Base-by-base conservation (phyloP, 345 rosid species). In the Salix purpurea region DNA sequence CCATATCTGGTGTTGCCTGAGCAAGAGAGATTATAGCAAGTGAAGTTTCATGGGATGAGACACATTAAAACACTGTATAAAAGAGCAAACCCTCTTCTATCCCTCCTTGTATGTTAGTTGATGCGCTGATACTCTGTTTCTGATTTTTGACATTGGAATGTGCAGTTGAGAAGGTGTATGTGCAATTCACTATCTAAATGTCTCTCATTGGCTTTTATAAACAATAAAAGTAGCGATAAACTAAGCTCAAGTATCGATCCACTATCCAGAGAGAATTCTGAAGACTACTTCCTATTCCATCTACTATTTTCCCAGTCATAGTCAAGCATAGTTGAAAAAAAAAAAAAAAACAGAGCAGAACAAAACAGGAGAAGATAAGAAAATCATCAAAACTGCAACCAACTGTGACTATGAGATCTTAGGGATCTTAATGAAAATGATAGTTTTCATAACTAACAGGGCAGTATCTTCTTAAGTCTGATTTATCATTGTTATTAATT, bases 1-100 rank as follows among this genome's bases (percentile, higher is more conserved):
- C 99, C 99, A 96, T 96, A 85, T 94, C 98, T 65, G 98, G 99
- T 46, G 98, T 91, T 62, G 97, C 98, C 99, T 96, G 85, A 58
- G 60, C 80, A 84, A 87, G 42, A 73, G 81, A 80, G 48, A 23
- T 48, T 44, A 74, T n/a, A 69, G 65, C 21, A 50, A 50, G 56
- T 50, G 56, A 15, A 15, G n/a, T 50, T 50, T 15, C 56, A 50
- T 0, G 56, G 56, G 21, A 50, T 16, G 21, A 50, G n/a, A 50
- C 56, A 18, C 56, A 50, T 50, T 16, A 50, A 50, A 50, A 15
- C n/a, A 50, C 6, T 18, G 56, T 16, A 15, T 50, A 16, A 50
- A 50, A 50, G 56, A 50, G 21, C 56, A 50, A 14, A 50, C 18
- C 56, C 7, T 50, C 56, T 50, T 50, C 56, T 50, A 16, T 50